Percentiles rank a stretch among this genome's conserved stretches.
Conservation (phyloP, 768 basidiomycete genomes). For the Amylocystis lapponica region DNA sequence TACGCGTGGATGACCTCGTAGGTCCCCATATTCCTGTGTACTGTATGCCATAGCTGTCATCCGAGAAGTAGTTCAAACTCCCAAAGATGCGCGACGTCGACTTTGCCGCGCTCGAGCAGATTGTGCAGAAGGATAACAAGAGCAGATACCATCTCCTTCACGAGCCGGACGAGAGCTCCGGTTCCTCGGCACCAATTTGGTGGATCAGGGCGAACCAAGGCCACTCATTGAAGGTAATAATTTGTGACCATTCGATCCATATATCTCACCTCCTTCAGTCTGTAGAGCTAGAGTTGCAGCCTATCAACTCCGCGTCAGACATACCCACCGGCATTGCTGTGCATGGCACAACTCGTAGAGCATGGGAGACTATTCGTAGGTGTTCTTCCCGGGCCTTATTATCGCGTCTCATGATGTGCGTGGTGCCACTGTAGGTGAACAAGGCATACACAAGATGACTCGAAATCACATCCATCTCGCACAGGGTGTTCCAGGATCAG, state of each 20-base stretch:
- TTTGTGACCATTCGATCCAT: not conserved
- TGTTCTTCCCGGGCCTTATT: not conserved
- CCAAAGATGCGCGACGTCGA: constrained; percentile 63
- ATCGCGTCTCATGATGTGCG: not conserved
- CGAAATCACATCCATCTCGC: constrained; percentile 94
- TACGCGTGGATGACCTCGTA: constrained; percentile 79
- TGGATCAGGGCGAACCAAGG: constrained; percentile 92
- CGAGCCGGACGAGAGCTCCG: constrained; percentile 38
- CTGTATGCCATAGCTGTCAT: constrained; percentile 5
- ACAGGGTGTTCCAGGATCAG: constrained; percentile 60
- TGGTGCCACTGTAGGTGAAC: constrained; percentile 36
- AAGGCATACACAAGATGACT: constrained; percentile 78
- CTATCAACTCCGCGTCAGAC: constrained; percentile 50
- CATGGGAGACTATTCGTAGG: constrained; percentile 72
- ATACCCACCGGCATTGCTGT: constrained; percentile 70
- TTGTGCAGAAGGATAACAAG: constrained; percentile 67
- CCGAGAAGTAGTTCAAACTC: constrained; percentile 50
- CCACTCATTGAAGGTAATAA: constrained; percentile 70
- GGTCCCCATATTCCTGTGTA: constrained; percentile 23
- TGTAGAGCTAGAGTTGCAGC: constrained; percentile 61
- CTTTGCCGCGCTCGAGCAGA: constrained; percentile 45
- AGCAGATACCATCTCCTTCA: constrained; percentile 53
- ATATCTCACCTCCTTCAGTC: constrained; percentile 34
- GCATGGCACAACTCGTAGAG: constrained; percentile 66
- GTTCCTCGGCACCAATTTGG: constrained; percentile 43